Evolutionary conservation across 2,329 filamentous ascomycete genomes (phyloP).

Genomic region (Trichophyton mentagrophytes): DNA sequence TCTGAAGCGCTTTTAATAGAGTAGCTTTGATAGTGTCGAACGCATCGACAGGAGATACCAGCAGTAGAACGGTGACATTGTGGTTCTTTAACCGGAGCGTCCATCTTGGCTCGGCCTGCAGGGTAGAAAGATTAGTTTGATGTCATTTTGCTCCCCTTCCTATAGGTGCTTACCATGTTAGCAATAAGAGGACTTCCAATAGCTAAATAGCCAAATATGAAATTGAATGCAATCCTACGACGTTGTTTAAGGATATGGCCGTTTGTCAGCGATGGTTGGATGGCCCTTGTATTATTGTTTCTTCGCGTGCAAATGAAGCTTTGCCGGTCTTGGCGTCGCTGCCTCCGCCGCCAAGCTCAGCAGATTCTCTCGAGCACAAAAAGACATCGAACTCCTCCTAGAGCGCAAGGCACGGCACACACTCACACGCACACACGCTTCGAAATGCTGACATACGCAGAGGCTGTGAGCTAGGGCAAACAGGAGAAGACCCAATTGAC

Average conservation of each 20-base stretch:
- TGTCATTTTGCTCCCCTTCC: neutral
- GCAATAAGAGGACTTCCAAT: neutral
- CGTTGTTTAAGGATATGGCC: neutral
- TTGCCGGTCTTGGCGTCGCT: neutral
- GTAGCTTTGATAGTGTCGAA: constrained; percentile 46
- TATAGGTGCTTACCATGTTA: neutral
- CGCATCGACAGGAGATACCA: constrained; percentile 46
- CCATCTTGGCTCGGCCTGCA: constrained; percentile 37
- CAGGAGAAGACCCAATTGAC: neutral
- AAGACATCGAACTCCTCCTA: neutral
- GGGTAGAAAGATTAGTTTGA: neutral
- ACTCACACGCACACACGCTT: too few relatives aligned
- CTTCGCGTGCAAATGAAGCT: too few relatives aligned
- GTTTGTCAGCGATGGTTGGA: too few relatives aligned
- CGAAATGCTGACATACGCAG: neutral
- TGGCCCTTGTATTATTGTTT: too few relatives aligned
- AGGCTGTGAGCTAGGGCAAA: neutral
- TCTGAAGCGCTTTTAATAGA: constrained; percentile 44
- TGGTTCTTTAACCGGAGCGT: constrained; percentile 63
- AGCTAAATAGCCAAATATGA: neutral
- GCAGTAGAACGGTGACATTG: constrained; percentile 56
- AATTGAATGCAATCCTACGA: neutral
- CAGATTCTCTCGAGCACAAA: neutral
- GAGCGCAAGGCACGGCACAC: neutral
- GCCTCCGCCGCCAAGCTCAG: neutral